Evolutionary conservation across 345 rosid genomes (phyloP).

Genomic region (Euphorbia pulcherrima): DNA sequence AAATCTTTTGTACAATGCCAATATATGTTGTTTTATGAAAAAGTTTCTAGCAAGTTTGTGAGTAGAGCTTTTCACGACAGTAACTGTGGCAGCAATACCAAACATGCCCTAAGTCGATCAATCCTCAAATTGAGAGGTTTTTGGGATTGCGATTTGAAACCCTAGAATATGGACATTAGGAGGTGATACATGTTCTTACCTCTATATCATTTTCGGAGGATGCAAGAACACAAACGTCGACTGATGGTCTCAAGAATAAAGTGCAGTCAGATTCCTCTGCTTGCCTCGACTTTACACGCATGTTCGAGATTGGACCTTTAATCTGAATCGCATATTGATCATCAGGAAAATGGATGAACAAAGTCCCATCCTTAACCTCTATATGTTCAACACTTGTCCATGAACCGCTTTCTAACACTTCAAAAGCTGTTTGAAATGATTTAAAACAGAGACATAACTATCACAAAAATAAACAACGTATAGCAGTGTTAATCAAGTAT

Average conservation of each 20-base stretch:
- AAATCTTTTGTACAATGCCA: no score
- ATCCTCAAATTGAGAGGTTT: background rate
- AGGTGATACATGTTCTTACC: constrained; percentile 35
- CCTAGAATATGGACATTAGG: constrained; percentile 26
- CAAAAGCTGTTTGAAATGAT: constrained; percentile 56
- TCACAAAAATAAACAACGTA: background rate
- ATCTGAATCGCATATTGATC: constrained; percentile 25
- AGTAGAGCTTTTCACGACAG: no score
- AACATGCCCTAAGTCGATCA: no score
- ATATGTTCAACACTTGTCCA: constrained; percentile 59
- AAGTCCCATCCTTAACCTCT: constrained; percentile 47
- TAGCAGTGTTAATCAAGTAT: background rate
- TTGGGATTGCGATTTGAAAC: background rate
- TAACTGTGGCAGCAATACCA: no score
- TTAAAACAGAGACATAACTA: background rate
- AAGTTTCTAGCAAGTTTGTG: no score
- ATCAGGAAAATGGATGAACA: constrained; percentile 43
- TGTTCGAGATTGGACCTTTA: constrained; percentile 45
- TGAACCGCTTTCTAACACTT: constrained; percentile 49
- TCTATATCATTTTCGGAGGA: constrained; percentile 19
- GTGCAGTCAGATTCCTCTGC: constrained; percentile 62
- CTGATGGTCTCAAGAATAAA: constrained; percentile 66
- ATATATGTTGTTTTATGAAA: no score
- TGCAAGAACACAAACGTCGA: constrained; percentile 68
- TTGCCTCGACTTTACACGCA: constrained; percentile 67